Evolutionary conservation across 257 asterid genomes (phyloP).

Genomic region (Lycium ferocissimum): DNA sequence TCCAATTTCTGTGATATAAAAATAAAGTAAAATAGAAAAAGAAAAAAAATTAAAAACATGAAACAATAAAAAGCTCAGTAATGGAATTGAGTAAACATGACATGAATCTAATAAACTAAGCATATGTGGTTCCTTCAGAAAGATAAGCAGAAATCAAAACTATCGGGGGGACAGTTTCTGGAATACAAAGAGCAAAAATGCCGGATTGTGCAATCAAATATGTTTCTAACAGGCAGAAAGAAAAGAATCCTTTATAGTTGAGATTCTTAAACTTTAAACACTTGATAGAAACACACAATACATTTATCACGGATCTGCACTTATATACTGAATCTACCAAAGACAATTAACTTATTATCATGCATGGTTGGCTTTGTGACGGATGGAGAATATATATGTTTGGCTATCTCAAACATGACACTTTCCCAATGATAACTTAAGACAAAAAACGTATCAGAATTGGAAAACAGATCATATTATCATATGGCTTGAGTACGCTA

Average conservation of each 20-base stretch:
- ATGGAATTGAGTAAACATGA: conserved; percentile 4
- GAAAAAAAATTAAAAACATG: background rate
- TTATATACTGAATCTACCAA: background rate
- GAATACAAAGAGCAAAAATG: background rate
- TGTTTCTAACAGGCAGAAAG: background rate
- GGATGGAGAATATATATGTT: background rate
- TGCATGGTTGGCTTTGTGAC: background rate
- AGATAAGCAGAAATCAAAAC: background rate
- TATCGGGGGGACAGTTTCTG: background rate
- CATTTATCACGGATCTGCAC: background rate
- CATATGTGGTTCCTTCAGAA: background rate
- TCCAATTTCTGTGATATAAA: conserved; percentile 65
- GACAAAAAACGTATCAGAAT: background rate
- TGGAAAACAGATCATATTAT: background rate
- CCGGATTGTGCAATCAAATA: conserved; percentile 6
- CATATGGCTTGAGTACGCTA: background rate
- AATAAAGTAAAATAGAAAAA: conserved; percentile 26
- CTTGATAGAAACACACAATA: background rate
- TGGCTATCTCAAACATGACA: background rate
- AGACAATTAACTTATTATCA: background rate
- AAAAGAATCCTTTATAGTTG: background rate
- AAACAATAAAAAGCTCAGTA: conserved; percentile 1
- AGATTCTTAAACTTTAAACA: background rate
- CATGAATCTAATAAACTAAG: background rate
- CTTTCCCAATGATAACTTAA: background rate